Base-by-base conservation (phyloP, 108 stramenopile species). In the Aureococcus anophagefferens region DNA sequence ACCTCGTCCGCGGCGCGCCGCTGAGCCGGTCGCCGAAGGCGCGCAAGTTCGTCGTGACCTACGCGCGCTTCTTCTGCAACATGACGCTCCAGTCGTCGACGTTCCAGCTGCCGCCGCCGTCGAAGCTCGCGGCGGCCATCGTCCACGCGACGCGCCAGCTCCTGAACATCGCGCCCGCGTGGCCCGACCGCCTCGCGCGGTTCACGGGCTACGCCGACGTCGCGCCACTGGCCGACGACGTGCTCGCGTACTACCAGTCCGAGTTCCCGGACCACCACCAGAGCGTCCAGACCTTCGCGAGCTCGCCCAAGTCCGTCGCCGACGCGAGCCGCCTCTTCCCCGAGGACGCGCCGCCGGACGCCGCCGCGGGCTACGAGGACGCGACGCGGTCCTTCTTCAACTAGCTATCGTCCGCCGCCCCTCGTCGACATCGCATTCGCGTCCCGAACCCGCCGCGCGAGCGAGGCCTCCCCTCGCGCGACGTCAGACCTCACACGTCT, bases 51-150 rank as follows among this genome's bases (percentile, higher is more conserved):
- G 83, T 94, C 66, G 91, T 89, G 77, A 92, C 92, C 80, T 95
- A 94, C 77, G 88, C 90, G 18, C 92, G 93, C 17, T 95, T 95
- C 73, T 95, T 95, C 74, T 93, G 91, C 80, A 93, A 95, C 80
- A 83, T 95, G 4, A 89, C 91, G 33, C 79, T 93, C 25, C 94
- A 95, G 78, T 91, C 93, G 76, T 92, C 92, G 71, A 74, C 87
- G 30, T 95, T 95, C 73, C 93, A 93, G 71, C 83, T 88, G 66
- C 91, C 91, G 72, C 73, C 85, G 44, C 93, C 94, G 32, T 89
- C 87, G 0, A 84, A 85, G 66, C 77, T 95, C 30, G 92, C 90
- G 30, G 91, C 91, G 35, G 92, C 93, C 31, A 81, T 93, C 46
- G 68, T 94, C 36, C 69, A 89, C 5, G 90, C 93, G 0, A 88